Evolutionary conservation across 2,329 filamentous ascomycete genomes (phyloP).

Genomic region (Blastomyces gilchristii): DNA sequence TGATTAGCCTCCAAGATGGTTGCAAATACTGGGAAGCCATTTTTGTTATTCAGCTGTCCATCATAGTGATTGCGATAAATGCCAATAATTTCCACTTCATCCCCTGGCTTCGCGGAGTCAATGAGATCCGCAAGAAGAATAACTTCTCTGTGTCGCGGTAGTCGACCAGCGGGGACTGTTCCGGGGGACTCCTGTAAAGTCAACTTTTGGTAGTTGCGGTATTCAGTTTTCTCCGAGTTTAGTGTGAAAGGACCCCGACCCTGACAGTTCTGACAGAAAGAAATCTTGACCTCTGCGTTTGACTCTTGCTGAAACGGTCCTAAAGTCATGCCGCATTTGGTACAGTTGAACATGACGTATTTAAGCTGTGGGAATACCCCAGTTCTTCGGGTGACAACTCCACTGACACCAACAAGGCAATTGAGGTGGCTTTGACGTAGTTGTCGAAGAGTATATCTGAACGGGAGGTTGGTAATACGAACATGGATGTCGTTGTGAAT

Average conservation of each 20-base stretch:
- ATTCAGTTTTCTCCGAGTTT: conserved; percentile 95
- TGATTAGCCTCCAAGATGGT: conserved; percentile 97
- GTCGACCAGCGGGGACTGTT: conserved; percentile 87
- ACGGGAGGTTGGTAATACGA: conserved; percentile 86
- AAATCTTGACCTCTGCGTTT: conserved; percentile 90
- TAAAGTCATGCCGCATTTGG: conserved; percentile 80
- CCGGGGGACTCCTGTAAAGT: conserved; percentile 95
- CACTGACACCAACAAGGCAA: conserved; percentile 85
- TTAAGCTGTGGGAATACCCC: conserved; percentile 97
- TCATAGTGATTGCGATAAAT: conserved; percentile 98
- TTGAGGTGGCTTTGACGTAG: conserved; percentile 92
- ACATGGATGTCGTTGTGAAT: conserved; percentile 98
- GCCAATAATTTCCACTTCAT: conserved; percentile 94
- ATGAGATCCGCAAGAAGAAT: conserved; percentile 96
- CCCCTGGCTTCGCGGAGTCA: conserved; percentile 89
- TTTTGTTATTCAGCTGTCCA: conserved; percentile 94
- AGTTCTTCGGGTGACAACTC: conserved; percentile 85
- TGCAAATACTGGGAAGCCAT: conserved; percentile 95
- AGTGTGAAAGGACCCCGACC: conserved; percentile 88
- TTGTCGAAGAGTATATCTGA: conserved; percentile 90
- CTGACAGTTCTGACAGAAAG: conserved; percentile 93
- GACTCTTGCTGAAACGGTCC: conserved; percentile 97
- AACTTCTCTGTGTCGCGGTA: conserved; percentile 87
- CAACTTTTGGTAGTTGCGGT: conserved; percentile 96
- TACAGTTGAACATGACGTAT: conserved; percentile 96